These are phyloP conservation scores for Gloeopeniophorella convolvens DNA, from an alignment of 768 basidiomycete genomes.

Conservation along the genomic window DNA sequence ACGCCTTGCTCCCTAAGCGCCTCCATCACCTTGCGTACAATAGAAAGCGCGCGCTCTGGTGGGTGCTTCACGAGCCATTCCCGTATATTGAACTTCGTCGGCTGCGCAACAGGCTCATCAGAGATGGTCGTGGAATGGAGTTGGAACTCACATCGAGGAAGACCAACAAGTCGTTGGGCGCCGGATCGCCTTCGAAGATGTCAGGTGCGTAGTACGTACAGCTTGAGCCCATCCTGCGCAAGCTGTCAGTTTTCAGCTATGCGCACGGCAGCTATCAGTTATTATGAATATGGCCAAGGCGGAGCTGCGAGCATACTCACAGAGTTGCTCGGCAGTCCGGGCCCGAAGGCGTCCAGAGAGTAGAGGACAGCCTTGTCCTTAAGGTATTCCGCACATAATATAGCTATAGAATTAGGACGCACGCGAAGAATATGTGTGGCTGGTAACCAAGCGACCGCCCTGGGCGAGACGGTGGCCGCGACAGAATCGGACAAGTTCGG, in stretches of 20 bases:
- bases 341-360: conserved; percentile 34
- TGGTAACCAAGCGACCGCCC: too few relatives aligned
- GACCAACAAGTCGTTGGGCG: background rate
- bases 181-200: background rate
- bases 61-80: background rate
- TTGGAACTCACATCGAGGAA: too few relatives aligned
- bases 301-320: conserved; percentile 17
- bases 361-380: conserved; percentile 34
- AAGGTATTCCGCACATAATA: conserved; percentile 30
- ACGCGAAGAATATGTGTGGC: too few relatives aligned
- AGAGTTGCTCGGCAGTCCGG: conserved; percentile 27
- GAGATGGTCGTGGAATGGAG: too few relatives aligned
- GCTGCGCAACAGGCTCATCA: too few relatives aligned
- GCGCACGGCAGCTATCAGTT: too few relatives aligned
- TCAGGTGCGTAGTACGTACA: background rate
- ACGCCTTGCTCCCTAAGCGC: conserved; percentile 56
- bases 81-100: background rate
- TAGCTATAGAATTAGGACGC: too few relatives aligned
- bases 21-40: conserved; percentile 35
- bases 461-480: too few relatives aligned
- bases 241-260: background rate
- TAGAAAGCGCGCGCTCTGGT: background rate
- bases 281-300: background rate
- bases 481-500: too few relatives aligned
- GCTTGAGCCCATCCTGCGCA: background rate